These are phyloP conservation scores for Dioszegia hungarica DNA, from an alignment of 768 basidiomycete genomes.

Conservation along the genomic window DNA sequence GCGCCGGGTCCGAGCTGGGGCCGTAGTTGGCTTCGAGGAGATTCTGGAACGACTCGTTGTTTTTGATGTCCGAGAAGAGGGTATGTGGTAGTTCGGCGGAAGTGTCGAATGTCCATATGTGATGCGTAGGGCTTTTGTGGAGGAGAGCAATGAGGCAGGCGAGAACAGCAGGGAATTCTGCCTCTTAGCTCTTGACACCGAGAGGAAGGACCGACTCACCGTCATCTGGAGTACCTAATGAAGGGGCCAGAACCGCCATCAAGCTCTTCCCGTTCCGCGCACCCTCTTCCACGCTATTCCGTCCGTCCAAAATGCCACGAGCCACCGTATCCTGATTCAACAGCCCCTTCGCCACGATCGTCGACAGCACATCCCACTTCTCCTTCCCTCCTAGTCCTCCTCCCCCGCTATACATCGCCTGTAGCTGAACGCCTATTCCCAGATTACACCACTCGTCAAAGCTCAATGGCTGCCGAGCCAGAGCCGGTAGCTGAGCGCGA, in stretches of 20 bases:
- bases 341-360: constrained; percentile 25
- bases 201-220: neutral
- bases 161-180: constrained; percentile 20
- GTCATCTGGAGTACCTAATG: constrained; percentile 19
- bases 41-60: constrained; percentile 55
- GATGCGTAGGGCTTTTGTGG: constrained; percentile 55
- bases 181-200: neutral
- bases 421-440: constrained; percentile 28
- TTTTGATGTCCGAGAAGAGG: constrained; percentile 75
- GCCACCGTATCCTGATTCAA: constrained; percentile 3
- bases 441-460: constrained; percentile 33
- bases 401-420: constrained; percentile 11
- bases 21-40: constrained; percentile 25
- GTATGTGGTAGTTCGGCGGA: constrained; percentile 68
- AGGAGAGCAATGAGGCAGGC: constrained; percentile 56
- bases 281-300: neutral
- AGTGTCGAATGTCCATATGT: constrained; percentile 65
- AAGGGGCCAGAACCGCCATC: constrained; percentile 22
- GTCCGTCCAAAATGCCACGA: neutral
- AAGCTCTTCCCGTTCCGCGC: constrained; percentile 11
- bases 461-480: constrained; percentile 19
- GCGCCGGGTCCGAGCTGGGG: constrained; percentile 12
- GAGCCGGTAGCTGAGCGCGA: constrained; percentile 16
- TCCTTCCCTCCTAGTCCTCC: neutral
- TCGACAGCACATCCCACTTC: neutral